Base-by-base conservation (phyloP, 1,139 yeast genomes). In the Petasospora fabianii region DNA sequence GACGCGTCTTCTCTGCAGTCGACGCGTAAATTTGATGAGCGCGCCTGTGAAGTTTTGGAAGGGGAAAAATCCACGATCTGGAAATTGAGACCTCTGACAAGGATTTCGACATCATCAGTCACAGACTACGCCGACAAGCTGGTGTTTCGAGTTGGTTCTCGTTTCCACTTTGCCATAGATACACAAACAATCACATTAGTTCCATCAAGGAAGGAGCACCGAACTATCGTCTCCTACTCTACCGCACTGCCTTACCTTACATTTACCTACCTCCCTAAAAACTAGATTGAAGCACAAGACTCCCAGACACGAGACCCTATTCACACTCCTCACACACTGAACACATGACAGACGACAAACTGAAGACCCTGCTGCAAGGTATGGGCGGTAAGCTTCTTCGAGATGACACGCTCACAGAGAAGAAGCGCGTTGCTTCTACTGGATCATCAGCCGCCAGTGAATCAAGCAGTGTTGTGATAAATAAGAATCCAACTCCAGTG, bases 321-420 rank as follows among this genome's bases (percentile, higher is more conserved):
- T 6, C 26, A 22, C 22, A 20, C 10, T 10, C 22, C 22, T 7
- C 10, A 20, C 22, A 20, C 10, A 22, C 26, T 5, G 13, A 16
- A 13, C 24, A 16, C n/a, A 51, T 52, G 57, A 44, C 55, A 1
- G 42, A 42, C 6, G 42, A 42, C 3, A 44, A 42, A 26, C 43
- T 53, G n/a, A 38, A 32, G 15, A 41, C 38, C 9, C 50, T 53
- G 8, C 39, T 52, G 15, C 34, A 34, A 18, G 36, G 48, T 1
- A 38, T 45, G 38, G 47, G 43, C 3, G 34, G 43, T 3, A 39
- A 47, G 26, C 46, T 53, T 1, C 41, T 53, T 29, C 37, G 41
- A 4, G 56, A 51, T 27, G 48, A 47, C 10, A 15, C 47, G 1
- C 39, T 53, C 9, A 46, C 46, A 5, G 58, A 53, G 30, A 37